Percentiles rank a stretch among this genome's conserved stretches.
Evolutionary conservation across 2,329 filamentous ascomycete species (phyloP).

Genomic region (Chalaropsis thielavioides): DNA sequence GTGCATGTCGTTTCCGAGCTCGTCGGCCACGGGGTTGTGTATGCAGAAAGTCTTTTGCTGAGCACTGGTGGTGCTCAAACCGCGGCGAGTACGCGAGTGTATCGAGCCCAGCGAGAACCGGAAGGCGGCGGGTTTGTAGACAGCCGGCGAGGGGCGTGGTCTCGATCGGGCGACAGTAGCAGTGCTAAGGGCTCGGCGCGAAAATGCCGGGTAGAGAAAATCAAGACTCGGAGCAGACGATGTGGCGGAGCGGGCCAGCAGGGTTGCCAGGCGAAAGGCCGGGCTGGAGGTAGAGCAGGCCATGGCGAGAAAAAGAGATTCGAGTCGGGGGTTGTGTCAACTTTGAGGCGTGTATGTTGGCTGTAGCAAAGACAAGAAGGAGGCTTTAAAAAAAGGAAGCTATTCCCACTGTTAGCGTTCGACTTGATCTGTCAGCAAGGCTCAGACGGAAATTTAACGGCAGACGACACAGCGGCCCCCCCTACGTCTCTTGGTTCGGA

Average conservation of each 20-base stretch:
- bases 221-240: constrained; percentile 25
- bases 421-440: constrained; percentile 16
- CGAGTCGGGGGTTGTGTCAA: no score
- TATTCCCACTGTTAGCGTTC: neutral
- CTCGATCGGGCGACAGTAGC: neutral
- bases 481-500: no score
- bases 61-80: constrained; percentile 28
- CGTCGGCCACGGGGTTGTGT: constrained; percentile 62
- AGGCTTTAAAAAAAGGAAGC: neutral
- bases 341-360: neutral
- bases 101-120: neutral
- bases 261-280: constrained; percentile 7
- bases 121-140: neutral
- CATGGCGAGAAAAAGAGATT: neutral
- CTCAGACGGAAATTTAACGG: neutral
- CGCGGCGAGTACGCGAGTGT: constrained; percentile 14
- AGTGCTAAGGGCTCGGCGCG: neutral
- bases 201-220: constrained; percentile 28
- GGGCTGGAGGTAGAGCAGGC: constrained; percentile 5
- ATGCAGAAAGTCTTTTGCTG: constrained; percentile 35
- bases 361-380: constrained; percentile 2
- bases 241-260: constrained; percentile 18
- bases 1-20: constrained; percentile 70
- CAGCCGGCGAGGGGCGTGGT: neutral
- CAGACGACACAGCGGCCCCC: no score